phyloP scores from a whole-genome alignment of 2,329 filamentous ascomycete genomes.

The Aureobasidium uvarum region DNA sequence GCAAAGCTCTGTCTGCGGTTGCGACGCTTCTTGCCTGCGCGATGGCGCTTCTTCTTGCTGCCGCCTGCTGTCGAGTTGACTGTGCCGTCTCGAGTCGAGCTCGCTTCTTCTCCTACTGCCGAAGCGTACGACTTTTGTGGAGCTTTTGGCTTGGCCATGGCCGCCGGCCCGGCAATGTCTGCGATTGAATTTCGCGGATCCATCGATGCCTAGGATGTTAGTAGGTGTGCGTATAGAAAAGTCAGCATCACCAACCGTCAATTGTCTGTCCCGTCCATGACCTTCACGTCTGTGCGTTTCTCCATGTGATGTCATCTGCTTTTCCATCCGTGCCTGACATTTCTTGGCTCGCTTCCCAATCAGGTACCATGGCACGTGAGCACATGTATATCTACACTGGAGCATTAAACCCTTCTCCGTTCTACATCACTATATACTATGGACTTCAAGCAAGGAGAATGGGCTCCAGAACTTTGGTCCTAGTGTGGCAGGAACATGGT shows the following conservation, averaged over 20 bases:
- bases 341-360: constrained; percentile 11
- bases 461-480: no score
- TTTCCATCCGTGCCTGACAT: neutral
- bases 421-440: no score
- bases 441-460: no score
- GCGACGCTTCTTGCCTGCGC: constrained; percentile 74
- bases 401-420: no score
- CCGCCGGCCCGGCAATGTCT: constrained; percentile 14
- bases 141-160: constrained; percentile 15
- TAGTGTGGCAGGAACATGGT: no score
- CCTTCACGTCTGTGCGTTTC: neutral
- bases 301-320: neutral
- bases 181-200: constrained; percentile 18
- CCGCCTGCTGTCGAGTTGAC: constrained; percentile 11
- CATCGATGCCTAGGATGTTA: neutral
- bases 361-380: neutral
- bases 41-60: constrained; percentile 67
- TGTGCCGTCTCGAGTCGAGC: constrained; percentile 10
- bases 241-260: neutral
- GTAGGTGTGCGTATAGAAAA: neutral
- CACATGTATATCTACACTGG: neutral
- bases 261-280: neutral
- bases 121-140: constrained; percentile 3
- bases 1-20: constrained; percentile 79
- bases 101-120: neutral